phyloP scores from a whole-genome alignment of 371 early-diverging fungal species.

The Syncephalastrum racemosum region DNA sequence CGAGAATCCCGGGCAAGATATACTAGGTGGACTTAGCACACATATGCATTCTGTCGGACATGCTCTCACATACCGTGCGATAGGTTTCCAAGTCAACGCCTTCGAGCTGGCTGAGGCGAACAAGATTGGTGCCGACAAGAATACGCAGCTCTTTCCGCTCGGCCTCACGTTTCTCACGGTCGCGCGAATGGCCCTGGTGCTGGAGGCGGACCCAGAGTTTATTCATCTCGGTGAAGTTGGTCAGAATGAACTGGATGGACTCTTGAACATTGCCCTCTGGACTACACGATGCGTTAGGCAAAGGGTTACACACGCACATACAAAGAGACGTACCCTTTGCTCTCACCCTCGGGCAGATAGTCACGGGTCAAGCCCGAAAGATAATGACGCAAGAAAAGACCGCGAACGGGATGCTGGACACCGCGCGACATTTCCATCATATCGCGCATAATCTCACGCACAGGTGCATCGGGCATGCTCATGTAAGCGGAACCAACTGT shows the following conservation, averaged over 20 bases:
- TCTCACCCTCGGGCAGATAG: slow-evolving; percentile 67
- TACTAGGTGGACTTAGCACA: slow-evolving; percentile 25
- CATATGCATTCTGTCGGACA: slow-evolving; percentile 9
- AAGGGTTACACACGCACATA: background rate
- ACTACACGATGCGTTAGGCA: slow-evolving; percentile 27
- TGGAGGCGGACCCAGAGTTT: slow-evolving; percentile 98
- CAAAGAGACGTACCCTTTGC: slow-evolving; percentile 44
- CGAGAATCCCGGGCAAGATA: slow-evolving; percentile 89
- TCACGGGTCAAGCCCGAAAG: slow-evolving; percentile 91
- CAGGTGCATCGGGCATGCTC: slow-evolving; percentile 83
- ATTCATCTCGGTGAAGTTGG: slow-evolving; percentile 98
- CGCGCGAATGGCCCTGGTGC: slow-evolving; percentile 91
- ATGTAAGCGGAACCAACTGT: slow-evolving; percentile 95
- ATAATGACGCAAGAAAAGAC: slow-evolving; percentile 93
- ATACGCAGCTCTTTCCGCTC: slow-evolving; percentile 93
- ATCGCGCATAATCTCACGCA: slow-evolving; percentile 93
- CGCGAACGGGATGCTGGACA: slow-evolving; percentile 96
- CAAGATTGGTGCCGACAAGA: slow-evolving; percentile 94
- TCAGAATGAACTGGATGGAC: slow-evolving; percentile 90
- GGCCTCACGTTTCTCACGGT: slow-evolving; percentile 88
- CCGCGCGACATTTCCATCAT: slow-evolving; percentile 98
- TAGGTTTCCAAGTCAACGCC: slow-evolving; percentile 84
- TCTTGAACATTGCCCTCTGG: slow-evolving; percentile 84
- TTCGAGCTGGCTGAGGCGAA: slow-evolving; percentile 89
- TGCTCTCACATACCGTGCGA: slow-evolving; percentile 50